Conservation (phyloP, 805 yeast species). For the Yamadazyma endophytica region DNA sequence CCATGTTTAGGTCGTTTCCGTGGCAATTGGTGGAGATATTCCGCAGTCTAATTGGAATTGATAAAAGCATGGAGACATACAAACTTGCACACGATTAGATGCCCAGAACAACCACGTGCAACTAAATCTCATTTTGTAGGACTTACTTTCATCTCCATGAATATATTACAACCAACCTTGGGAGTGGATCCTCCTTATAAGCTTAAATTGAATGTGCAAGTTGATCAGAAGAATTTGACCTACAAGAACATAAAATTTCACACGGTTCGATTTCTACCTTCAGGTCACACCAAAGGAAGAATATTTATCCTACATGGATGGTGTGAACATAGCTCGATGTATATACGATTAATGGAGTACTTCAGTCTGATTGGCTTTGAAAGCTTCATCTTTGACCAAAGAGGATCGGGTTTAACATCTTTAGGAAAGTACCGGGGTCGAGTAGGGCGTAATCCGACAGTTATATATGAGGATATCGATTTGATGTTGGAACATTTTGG, state of each 20-base stretch:
- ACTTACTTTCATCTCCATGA: too few species aligned
- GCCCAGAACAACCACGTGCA: too few species aligned
- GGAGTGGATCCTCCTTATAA: constrained; percentile 11
- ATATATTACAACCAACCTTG: constrained; percentile 9
- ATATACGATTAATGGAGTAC: constrained; percentile 50
- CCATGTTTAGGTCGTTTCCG: constrained; percentile 67
- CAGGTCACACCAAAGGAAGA: constrained; percentile 41
- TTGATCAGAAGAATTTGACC: constrained; percentile 1
- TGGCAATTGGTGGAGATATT: constrained; percentile 60
- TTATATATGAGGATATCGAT: constrained; percentile 57
- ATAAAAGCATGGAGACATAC: constrained; percentile 39
- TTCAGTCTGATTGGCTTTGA: constrained; percentile 55
- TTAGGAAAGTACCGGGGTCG: constrained; percentile 51
- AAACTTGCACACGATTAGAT: constrained; percentile 4
- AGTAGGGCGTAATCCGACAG: constrained; percentile 46
- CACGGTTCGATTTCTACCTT: constrained; percentile 8
- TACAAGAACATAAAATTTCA: constrained; percentile 10
- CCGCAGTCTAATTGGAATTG: constrained; percentile 66
- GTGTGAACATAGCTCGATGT: constrained; percentile 52
- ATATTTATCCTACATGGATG: constrained; percentile 69
- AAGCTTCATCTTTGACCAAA: constrained; percentile 63
- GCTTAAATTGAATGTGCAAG: constrained; percentile 1
- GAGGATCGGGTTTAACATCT: constrained; percentile 69
- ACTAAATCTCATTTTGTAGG: too few species aligned
- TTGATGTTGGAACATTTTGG: constrained; percentile 43